phyloP scores from a whole-genome alignment of 331 rosid species.

The Acacia pycnantha region DNA sequence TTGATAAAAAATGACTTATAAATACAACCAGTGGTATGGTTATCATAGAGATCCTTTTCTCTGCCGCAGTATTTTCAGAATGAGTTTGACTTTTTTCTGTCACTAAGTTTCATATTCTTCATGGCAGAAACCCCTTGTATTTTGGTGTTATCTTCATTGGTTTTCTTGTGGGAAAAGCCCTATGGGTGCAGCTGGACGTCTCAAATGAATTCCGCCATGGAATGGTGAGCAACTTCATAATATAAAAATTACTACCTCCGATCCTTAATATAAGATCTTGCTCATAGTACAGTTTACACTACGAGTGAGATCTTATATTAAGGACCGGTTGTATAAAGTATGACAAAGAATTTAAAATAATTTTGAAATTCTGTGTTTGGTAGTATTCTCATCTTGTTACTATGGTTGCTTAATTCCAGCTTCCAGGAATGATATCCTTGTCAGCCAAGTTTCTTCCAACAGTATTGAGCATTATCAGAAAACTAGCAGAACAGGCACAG shows the following conservation, averaged over 20 bases:
- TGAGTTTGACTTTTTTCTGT: background rate
- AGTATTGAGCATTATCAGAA: slow-evolving; percentile 67
- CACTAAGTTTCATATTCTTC: slow-evolving; percentile 22
- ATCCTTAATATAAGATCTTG: no score
- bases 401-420: slow-evolving; percentile 45
- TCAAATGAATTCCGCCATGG: slow-evolving; percentile 81
- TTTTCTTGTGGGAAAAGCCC: slow-evolving; percentile 74
- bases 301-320: no score
- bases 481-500: slow-evolving; percentile 84
- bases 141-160: slow-evolving; percentile 70
- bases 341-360: background rate
- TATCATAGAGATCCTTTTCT: background rate
- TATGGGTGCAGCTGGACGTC: slow-evolving; percentile 90
- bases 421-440: slow-evolving; percentile 84
- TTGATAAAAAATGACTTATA: no score
- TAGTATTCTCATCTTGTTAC: background rate
- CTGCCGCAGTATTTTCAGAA: background rate
- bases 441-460: slow-evolving; percentile 82
- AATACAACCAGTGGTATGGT: no score
- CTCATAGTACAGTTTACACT: no score
- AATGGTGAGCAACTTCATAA: slow-evolving; percentile 57
- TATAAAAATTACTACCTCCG: background rate
- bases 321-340: background rate
- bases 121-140: slow-evolving; percentile 91
- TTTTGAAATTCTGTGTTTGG: background rate